Evolutionary conservation across 163 green algal genomes (phyloP), one percentile per base, ranked within the genome.

Genomic region (Chlorella variabilis): DNA sequence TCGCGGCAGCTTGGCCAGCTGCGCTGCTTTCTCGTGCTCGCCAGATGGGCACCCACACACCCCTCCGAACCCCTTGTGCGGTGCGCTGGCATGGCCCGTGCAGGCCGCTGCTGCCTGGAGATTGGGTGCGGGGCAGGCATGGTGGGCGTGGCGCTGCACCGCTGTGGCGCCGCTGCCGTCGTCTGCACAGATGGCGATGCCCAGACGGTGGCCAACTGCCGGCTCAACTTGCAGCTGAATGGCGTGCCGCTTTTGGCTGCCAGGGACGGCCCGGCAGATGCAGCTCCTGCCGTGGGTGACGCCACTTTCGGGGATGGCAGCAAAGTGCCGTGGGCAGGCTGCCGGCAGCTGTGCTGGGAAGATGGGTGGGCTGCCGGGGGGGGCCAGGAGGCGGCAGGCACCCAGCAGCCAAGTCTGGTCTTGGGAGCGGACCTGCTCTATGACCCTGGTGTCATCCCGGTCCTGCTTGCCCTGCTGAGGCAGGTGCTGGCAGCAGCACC

Each of bases 141-240:
- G 69, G 77, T 86, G 38, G 84, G 87, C 7, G 63, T 92, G 1
- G 78, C 69, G n/a, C 48, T 90, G 38, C 61, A 62, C 34, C 71
- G 84, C 0, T 65, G 48, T 15, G 71, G 71, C 20, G 80, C 82
- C n/a, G 29, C 23, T 11, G 18, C 15, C 3, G 51, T 92, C 8
- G n/a, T 88, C 1, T 78, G 80, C 20, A 93, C 89, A 20, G 89
- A 93, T 56, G 86, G 86, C 54, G 80, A 91, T 62, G 27, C 49
- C 6, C 29, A 83, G 23, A 68, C 89, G 1, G 56, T 93, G 17
- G 34, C 77, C 33, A 93, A 93, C 63, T 90, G 85, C 54, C 38
- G n/a, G 13, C 34, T 71, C 33, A 93, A 93, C 45, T 45, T 93
- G 67, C 25, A 29, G 18, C 67, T 83, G 20, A 93, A 93, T 56